A percentile compares a stretch with the other conserved stretches of the same genome.
phyloP scores from a whole-genome alignment of 2,329 filamentous ascomycete genomes.

The Esteya vermicola region DNA sequence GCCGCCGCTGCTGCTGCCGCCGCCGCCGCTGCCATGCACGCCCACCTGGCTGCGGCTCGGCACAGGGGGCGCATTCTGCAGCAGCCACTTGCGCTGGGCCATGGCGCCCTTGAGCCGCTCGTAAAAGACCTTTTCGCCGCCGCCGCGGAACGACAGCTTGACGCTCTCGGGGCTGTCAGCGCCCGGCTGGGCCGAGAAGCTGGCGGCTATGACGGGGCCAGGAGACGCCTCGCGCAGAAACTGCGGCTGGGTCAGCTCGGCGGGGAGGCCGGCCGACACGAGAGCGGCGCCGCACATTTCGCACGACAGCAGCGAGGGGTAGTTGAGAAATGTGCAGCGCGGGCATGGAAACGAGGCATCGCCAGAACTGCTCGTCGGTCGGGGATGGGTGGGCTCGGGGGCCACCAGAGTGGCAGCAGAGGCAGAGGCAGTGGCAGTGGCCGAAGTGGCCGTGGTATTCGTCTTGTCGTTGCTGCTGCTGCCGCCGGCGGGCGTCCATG shows the following conservation, averaged over 20 bases:
- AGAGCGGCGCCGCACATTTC: slow-evolving; percentile 83
- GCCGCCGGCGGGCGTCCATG: background rate
- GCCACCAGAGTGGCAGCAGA: no score
- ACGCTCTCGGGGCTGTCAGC: slow-evolving; percentile 56
- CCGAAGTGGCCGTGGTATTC: slow-evolving; percentile 6
- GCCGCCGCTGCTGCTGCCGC: background rate
- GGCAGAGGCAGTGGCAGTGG: no score
- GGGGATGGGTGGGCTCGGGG: slow-evolving; percentile 1
- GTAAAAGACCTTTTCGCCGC: slow-evolving; percentile 80
- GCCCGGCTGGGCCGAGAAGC: slow-evolving; percentile 11
- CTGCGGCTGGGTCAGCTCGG: slow-evolving; percentile 25
- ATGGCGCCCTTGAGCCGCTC: slow-evolving; percentile 79
- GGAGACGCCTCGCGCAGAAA: slow-evolving; percentile 55
- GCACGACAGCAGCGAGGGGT: slow-evolving; percentile 71
- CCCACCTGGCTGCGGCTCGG: slow-evolving; percentile 41
- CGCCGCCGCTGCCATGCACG: background rate
- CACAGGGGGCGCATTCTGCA: slow-evolving; percentile 77
- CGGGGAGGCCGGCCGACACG: slow-evolving; percentile 33
- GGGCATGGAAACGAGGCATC: slow-evolving; percentile 51
- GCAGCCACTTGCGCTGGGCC: slow-evolving; percentile 88
- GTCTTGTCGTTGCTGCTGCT: background rate
- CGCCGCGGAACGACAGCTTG: slow-evolving; percentile 81
- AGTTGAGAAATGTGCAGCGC: slow-evolving; percentile 86
- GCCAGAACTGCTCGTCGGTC: slow-evolving; percentile 9
- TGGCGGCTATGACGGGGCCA: slow-evolving; percentile 47